phyloP scores from a whole-genome alignment of 2,329 filamentous ascomycete genomes.

The Colletotrichum australisinense region DNA sequence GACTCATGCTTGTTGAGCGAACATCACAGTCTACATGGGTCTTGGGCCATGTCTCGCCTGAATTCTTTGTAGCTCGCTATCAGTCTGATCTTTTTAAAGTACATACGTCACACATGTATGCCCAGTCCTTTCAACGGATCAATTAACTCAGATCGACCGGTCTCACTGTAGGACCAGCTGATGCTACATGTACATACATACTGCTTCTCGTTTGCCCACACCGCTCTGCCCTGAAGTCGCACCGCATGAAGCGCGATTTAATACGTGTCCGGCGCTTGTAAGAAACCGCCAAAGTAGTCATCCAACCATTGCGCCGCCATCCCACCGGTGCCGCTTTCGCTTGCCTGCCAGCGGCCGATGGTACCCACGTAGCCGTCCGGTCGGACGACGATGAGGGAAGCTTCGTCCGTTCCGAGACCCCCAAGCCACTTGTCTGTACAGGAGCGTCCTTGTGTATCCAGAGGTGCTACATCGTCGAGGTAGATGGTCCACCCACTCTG shows the following conservation, averaged over 20 bases:
- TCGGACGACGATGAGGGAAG: slow-evolving; percentile 36
- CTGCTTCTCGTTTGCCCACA: background rate
- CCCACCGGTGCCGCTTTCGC: background rate
- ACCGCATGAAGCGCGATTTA: background rate
- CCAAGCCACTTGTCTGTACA: slow-evolving; percentile 59
- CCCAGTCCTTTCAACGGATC: background rate
- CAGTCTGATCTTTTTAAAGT: background rate
- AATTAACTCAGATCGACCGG: background rate
- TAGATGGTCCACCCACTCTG: slow-evolving; percentile 78
- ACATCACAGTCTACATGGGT: background rate
- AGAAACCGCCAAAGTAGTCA: slow-evolving; percentile 25
- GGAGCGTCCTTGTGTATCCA: slow-evolving; percentile 59
- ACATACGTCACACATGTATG: background rate
- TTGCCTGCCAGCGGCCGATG: slow-evolving; percentile 18
- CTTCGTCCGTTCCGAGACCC: slow-evolving; percentile 30
- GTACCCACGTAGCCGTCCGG: slow-evolving; percentile 40
- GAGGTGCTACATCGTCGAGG: slow-evolving; percentile 71
- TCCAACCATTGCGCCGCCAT: slow-evolving; percentile 25
- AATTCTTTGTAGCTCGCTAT: background rate
- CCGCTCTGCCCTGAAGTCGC: background rate
- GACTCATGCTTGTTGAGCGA: background rate
- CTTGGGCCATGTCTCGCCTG: background rate
- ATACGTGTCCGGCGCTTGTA: slow-evolving; percentile 4
- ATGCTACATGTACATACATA: background rate
- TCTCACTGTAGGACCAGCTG: too few relatives aligned